These are phyloP conservation scores for Ophiostoma sp. DNA, from an alignment of 2,329 filamentous ascomycete genomes.

Conservation along the genomic window DNA sequence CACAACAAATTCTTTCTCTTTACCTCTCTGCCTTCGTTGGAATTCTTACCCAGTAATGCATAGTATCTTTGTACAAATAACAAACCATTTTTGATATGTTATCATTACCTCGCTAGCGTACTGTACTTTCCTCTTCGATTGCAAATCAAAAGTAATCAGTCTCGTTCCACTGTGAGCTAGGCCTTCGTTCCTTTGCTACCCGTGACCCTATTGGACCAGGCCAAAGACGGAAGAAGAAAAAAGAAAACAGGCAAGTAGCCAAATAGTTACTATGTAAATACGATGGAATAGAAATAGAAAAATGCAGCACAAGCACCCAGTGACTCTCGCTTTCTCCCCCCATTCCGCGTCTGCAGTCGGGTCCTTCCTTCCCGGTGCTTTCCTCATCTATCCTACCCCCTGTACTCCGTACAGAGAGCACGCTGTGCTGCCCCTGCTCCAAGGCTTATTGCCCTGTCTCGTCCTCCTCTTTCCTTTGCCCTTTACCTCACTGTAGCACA, in stretches of 20 bases:
- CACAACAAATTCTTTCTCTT: background rate
- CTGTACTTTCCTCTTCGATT: background rate
- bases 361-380: background rate
- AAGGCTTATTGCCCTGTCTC: background rate
- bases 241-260: slow-evolving; percentile 10
- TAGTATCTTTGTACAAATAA: slow-evolving; percentile 4
- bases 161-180: slow-evolving; percentile 14
- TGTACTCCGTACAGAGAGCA: too few relatives aligned
- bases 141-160: slow-evolving; percentile 14
- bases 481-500: too few relatives aligned
- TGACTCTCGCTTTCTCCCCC: background rate
- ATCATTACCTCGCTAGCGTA: background rate
- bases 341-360: slow-evolving; percentile 2
- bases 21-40: too few relatives aligned
- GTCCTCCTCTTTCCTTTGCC: background rate
- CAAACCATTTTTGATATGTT: background rate
- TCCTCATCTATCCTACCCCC: background rate
- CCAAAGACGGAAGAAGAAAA: slow-evolving; percentile 12
- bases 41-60: too few relatives aligned
- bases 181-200: background rate
- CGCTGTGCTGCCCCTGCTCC: background rate
- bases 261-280: background rate
- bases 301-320: background rate
- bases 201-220: background rate
- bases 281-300: background rate